Percentiles rank a stretch among this genome's conserved stretches.
Conservation (phyloP, 2,329 filamentous ascomycete species). For the Monascus ruber region DNA sequence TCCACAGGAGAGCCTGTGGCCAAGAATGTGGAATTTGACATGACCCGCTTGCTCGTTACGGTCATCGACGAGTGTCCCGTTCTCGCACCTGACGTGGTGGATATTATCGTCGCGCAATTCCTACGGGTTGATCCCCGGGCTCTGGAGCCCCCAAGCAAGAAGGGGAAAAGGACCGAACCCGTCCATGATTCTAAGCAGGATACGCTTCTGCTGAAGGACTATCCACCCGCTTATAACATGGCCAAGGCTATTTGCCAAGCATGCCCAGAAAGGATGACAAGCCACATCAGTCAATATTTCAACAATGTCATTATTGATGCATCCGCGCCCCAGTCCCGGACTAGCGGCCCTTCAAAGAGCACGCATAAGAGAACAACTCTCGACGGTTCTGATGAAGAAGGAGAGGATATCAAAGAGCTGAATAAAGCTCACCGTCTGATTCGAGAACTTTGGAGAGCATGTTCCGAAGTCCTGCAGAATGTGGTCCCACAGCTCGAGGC, state of each 20-base stretch:
- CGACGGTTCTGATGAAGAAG: constrained; percentile 56
- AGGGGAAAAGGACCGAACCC: constrained; percentile 41
- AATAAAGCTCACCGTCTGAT: constrained; percentile 82
- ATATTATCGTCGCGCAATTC: constrained; percentile 92
- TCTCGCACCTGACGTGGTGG: constrained; percentile 71
- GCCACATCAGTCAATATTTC: constrained; percentile 91
- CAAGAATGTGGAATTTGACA: constrained; percentile 87
- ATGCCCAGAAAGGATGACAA: constrained; percentile 86
- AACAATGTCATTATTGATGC: constrained; percentile 92
- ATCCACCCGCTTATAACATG: constrained; percentile 91
- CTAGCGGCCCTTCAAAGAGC: constrained; percentile 39
- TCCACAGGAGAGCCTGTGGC: constrained; percentile 69
- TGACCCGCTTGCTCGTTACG: constrained; percentile 73
- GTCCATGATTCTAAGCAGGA: constrained; percentile 65
- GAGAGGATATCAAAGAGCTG: constrained; percentile 76
- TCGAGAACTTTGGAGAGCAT: constrained; percentile 86
- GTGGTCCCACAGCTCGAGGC: constrained; percentile 90
- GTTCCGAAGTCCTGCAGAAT: constrained; percentile 77
- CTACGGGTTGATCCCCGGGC: constrained; percentile 67
- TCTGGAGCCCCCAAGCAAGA: constrained; percentile 42
- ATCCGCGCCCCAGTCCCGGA: constrained; percentile 46
- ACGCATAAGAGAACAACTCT: constrained; percentile 37
- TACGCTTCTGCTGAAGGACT: constrained; percentile 73
- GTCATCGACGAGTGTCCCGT: constrained; percentile 75
- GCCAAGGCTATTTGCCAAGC: constrained; percentile 86